A percentile compares a stretch with the other conserved stretches of the same genome.
Conservation (phyloP, 1,284 basidiomycete genomes). For the Cutaneotrichosporon dermatis region DNA sequence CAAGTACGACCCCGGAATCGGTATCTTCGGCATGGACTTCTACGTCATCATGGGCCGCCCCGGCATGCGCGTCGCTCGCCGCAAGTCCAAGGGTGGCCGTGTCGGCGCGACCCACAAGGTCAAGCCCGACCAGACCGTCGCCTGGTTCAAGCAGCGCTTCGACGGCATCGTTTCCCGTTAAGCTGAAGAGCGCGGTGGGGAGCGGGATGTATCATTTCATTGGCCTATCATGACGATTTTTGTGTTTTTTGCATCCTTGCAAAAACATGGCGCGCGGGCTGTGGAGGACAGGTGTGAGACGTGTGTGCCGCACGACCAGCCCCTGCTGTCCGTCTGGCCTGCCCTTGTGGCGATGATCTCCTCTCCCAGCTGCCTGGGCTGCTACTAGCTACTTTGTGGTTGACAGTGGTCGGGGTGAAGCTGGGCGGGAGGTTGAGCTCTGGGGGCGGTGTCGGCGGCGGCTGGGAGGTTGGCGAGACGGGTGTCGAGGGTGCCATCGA, state of each 20-base stretch:
- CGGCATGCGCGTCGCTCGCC: slow-evolving; percentile 83
- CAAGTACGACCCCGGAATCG: slow-evolving; percentile 93
- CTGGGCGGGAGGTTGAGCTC: background rate
- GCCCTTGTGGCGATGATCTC: slow-evolving; percentile 3
- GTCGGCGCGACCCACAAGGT: slow-evolving; percentile 85
- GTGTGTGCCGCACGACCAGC: slow-evolving; percentile 4
- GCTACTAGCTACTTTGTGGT: background rate
- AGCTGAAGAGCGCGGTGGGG: slow-evolving; percentile 23
- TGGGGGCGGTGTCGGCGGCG: background rate
- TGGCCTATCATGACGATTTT: slow-evolving; percentile 5
- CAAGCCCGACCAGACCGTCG: slow-evolving; percentile 87
- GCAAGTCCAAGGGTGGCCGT: slow-evolving; percentile 83
- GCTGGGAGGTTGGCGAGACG: background rate
- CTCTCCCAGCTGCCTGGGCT: slow-evolving; percentile 1
- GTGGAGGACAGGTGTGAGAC: slow-evolving; percentile 5
- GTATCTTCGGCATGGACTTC: slow-evolving; percentile 98
- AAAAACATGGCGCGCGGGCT: background rate
- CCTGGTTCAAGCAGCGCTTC: slow-evolving; percentile 99
- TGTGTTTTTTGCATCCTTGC: background rate
- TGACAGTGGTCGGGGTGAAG: background rate
- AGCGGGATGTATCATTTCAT: slow-evolving; percentile 18
- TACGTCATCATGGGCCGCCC: slow-evolving; percentile 97
- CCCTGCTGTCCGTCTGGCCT: background rate
- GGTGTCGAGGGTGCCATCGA: background rate
- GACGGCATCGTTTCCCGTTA: slow-evolving; percentile 77